These are phyloP conservation scores for Alternaria sp. DNA, from an alignment of 2,329 filamentous ascomycete species.

Conservation along the genomic window DNA sequence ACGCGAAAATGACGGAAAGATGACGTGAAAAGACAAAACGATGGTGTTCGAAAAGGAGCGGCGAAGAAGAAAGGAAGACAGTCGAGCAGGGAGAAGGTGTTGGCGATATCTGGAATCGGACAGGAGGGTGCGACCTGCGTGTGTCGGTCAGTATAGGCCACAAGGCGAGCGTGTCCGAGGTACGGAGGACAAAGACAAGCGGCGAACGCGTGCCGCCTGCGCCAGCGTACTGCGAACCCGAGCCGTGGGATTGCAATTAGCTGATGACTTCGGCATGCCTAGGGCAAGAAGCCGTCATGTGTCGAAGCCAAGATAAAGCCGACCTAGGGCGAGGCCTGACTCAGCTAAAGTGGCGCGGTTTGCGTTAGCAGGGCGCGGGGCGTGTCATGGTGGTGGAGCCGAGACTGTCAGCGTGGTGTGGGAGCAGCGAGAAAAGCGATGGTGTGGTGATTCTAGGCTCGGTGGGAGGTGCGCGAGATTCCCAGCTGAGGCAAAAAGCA, in stretches of 20 bases:
- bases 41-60: neutral
- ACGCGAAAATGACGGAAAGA: neutral
- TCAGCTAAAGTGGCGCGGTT: neutral
- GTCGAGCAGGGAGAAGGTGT: neutral
- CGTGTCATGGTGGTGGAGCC: neutral
- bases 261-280: neutral
- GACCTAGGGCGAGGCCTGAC: neutral
- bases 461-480: neutral
- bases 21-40: neutral
- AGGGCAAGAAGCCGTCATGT: neutral
- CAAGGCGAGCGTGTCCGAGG: neutral
- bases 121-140: neutral
- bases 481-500: neutral
- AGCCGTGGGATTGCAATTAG: neutral
- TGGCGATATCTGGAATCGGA: neutral
- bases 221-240: neutral
- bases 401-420: neutral
- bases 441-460: neutral
- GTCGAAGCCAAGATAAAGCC: neutral
- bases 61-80: neutral
- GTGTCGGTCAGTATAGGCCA: neutral
- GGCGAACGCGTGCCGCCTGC: neutral
- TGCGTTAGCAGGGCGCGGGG: neutral
- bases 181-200: neutral
- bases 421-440: neutral